Conservation (phyloP, 495 filamentous ascomycete species). For the Xylaria scruposa region DNA sequence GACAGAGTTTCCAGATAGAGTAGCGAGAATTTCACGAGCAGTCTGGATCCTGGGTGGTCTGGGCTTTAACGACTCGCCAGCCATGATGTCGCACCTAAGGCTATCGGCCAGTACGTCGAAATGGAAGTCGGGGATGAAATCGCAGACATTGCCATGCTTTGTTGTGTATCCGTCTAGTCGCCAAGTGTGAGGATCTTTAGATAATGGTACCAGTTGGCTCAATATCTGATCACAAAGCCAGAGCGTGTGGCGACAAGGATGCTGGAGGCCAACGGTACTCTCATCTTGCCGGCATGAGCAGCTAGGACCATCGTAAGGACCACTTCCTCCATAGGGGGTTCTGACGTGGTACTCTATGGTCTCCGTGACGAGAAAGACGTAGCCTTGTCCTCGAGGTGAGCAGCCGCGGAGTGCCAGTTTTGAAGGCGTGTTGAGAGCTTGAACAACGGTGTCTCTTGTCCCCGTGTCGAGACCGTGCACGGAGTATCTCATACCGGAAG, state of each 20-base stretch:
- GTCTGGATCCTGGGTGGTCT: slow-evolving; percentile 46
- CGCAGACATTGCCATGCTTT: slow-evolving; percentile 51
- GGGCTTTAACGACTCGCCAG: slow-evolving; percentile 40
- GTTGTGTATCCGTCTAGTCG: slow-evolving; percentile 46
- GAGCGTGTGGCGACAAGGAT: slow-evolving; percentile 55
- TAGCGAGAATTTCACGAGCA: slow-evolving; percentile 52
- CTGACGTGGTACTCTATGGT: slow-evolving; percentile 53
- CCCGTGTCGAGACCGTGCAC: slow-evolving; percentile 35
- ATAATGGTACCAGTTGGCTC: slow-evolving; percentile 47
- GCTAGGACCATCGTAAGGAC: slow-evolving; percentile 45
- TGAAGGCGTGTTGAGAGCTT: slow-evolving; percentile 40
- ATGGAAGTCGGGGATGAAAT: slow-evolving; percentile 49
- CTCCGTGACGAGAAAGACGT: slow-evolving; percentile 56
- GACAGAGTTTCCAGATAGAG: slow-evolving; percentile 42
- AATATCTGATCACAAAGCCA: slow-evolving; percentile 56
- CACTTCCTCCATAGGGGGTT: slow-evolving; percentile 44
- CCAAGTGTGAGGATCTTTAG: slow-evolving; percentile 43
- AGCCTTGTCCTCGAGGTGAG: slow-evolving; percentile 48
- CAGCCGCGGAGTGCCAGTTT: slow-evolving; percentile 52
- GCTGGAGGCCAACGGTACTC: slow-evolving; percentile 26
- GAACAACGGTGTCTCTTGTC: slow-evolving; percentile 34
- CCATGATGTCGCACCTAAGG: slow-evolving; percentile 50
- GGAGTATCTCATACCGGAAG: slow-evolving; percentile 47
- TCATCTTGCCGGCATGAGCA: slow-evolving; percentile 50
- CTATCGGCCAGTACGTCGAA: slow-evolving; percentile 54